Conservation (phyloP, 2,329 filamentous ascomycete species). For the Westerdykella ornata region DNA sequence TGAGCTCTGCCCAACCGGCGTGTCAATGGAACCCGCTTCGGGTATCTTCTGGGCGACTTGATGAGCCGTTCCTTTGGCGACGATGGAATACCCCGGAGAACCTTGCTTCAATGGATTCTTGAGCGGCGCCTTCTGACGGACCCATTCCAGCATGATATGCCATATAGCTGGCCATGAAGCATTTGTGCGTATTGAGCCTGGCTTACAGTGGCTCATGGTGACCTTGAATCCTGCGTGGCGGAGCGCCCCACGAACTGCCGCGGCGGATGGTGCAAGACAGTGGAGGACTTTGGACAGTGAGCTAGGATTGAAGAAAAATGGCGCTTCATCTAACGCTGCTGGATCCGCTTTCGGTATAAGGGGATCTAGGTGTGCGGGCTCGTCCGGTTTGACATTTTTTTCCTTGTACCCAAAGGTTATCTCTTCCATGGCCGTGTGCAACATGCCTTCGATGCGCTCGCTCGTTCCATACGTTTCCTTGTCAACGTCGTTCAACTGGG, state of each 20-base stretch:
- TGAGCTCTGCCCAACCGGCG: not conserved
- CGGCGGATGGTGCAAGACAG: constrained; percentile 71
- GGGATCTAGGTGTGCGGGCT: constrained; percentile 30
- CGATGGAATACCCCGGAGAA: constrained; percentile 65
- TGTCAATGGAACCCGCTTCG: constrained; percentile 12
- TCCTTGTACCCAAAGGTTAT: constrained; percentile 26
- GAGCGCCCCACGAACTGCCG: constrained; percentile 73
- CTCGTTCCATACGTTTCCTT: constrained; percentile 70
- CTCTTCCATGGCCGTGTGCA: constrained; percentile 82
- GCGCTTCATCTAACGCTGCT: constrained; percentile 57
- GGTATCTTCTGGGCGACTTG: constrained; percentile 1
- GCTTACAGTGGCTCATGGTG: constrained; percentile 79
- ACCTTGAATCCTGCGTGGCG: constrained; percentile 72
- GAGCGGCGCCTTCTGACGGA: constrained; percentile 69
- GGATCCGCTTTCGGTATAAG: constrained; percentile 33
- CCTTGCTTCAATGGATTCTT: constrained; percentile 64
- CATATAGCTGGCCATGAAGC: constrained; percentile 86
- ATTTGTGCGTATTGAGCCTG: constrained; percentile 87
- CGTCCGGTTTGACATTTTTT: constrained; percentile 14
- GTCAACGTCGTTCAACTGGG: constrained; percentile 61
- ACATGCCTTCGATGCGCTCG: constrained; percentile 80
- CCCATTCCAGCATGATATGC: constrained; percentile 91
- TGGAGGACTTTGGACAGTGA: constrained; percentile 69
- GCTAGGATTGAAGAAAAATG: constrained; percentile 81
- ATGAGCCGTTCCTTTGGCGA: constrained; percentile 37